A percentile compares a stretch with the other conserved stretches of the same genome.
Evolutionary conservation across 2,329 filamentous ascomycete genomes (phyloP).

Genomic region (Cylindrodendrum hubeiense): DNA sequence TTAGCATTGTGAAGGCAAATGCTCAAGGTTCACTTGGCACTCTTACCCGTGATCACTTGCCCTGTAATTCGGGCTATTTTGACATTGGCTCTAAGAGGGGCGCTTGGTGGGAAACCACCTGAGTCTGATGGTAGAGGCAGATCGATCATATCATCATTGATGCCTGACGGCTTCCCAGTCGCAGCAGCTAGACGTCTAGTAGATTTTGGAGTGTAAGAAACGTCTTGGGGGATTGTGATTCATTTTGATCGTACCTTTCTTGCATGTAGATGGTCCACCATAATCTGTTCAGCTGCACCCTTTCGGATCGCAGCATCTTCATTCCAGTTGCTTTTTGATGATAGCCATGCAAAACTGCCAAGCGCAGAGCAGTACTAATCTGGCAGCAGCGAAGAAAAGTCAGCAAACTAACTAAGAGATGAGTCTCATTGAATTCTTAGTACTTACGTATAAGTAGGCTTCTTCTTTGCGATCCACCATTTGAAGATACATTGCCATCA

Average conservation of each 20-base stretch:
- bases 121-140: slow-evolving; percentile 8
- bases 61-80: slow-evolving; percentile 17
- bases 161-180: slow-evolving; percentile 12
- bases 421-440: no score
- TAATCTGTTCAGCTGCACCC: slow-evolving; percentile 41
- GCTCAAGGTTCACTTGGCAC: background rate
- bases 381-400: background rate
- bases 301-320: slow-evolving; percentile 28
- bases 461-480: slow-evolving; percentile 22
- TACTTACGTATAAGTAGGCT: slow-evolving; percentile 15
- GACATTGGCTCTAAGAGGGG: slow-evolving; percentile 10
- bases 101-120: slow-evolving; percentile 7
- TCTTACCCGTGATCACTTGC: slow-evolving; percentile 11
- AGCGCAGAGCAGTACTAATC: slow-evolving; percentile 8
- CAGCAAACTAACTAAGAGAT: background rate
- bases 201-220: background rate
- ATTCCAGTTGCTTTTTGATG: slow-evolving; percentile 24
- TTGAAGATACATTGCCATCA: slow-evolving; percentile 25
- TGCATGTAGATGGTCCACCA: slow-evolving; percentile 48
- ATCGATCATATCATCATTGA: slow-evolving; percentile 15
- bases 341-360: slow-evolving; percentile 30
- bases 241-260: slow-evolving; percentile 4
- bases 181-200: slow-evolving; percentile 15
- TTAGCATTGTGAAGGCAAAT: background rate
- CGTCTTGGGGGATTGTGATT: background rate